Evolutionary conservation across 2,329 filamentous ascomycete genomes (phyloP).

Genomic region (Rhexocercosporidium sp.): DNA sequence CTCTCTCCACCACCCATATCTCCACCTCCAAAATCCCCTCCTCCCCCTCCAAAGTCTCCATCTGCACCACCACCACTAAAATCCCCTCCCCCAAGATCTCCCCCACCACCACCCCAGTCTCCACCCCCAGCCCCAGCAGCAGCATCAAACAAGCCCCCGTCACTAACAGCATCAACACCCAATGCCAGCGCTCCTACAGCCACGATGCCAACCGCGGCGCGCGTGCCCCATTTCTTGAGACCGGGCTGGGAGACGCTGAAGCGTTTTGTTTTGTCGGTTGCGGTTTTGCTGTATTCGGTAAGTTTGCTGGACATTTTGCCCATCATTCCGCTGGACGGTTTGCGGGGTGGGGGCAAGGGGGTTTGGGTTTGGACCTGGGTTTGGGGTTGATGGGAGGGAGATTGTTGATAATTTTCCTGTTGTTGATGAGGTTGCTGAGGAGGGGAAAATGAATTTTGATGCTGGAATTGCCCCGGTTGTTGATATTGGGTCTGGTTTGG

Average conservation of each 20-base stretch:
- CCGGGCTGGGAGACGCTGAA: constrained; percentile 11
- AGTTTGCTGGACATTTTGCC: not conserved
- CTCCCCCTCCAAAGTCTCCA: not conserved
- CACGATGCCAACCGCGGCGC: constrained; percentile 8
- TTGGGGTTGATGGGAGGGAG: too few relatives aligned
- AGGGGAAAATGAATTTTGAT: not conserved
- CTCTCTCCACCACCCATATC: not conserved
- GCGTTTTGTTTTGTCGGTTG: constrained; percentile 2
- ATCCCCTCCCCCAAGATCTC: not conserved
- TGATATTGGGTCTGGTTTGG: not conserved
- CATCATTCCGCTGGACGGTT: constrained; percentile 4
- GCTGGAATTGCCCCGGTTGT: not conserved
- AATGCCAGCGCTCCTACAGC: constrained; percentile 6
- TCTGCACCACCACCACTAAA: constrained; percentile 5
- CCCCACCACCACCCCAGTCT: too few relatives aligned
- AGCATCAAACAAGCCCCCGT: not conserved
- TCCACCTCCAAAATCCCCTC: not conserved
- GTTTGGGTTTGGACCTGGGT: not conserved
- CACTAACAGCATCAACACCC: constrained; percentile 14
- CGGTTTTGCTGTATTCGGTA: not conserved
- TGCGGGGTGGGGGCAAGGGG: not conserved
- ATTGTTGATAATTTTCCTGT: not conserved
- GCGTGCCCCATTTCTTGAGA: constrained; percentile 14
- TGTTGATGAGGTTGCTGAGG: too few relatives aligned
- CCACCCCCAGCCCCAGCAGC: not conserved